Evolutionary conservation across 2,329 filamentous ascomycete species (phyloP), one percentile per base, ranked within the genome.

Genomic region (Alternaria triticina): DNA sequence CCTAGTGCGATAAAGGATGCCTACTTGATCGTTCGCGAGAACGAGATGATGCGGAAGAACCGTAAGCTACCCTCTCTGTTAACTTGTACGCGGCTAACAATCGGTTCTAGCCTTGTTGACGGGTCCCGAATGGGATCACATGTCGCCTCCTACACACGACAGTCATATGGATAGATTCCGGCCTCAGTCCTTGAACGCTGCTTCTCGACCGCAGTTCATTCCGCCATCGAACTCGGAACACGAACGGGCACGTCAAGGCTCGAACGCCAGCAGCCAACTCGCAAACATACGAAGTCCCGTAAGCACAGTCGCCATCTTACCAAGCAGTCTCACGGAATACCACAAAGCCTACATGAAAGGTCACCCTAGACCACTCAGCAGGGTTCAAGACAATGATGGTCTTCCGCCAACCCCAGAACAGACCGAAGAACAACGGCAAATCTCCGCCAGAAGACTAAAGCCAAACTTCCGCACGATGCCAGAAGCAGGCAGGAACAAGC

Each of bases 1-100:
- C 96, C 96, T 12, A 98, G 94, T 62, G 94, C 96, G 11, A 97
- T 99, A 85, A 99, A 99, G 82, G 96, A 99, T 81, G 96, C 96
- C 1, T 99, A 98, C 82, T 90, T 97, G 82, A 99, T 99, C 79
- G 93, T 99, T 25, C 89, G 95, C 57, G 96, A 99, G 81, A 98
- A 98, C 78, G 96, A 97, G 80, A 88, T 98, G 78, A 98, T 98
- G 94, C 92, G 94, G 79, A 90, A 90, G 59, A 97, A 94, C 79
- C 94, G 93, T 96, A 85, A 88, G 92, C 89, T n/a, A 30, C 20
- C 43, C 10, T 11, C 15, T 30, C 12, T 20, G 7, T 7, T 5
- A 4, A 7, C n/a, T 25, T 13, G 44, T 15, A 25, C 43, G 22
- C 54, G 51, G 11, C 73, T 77, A 58, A 77, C 65, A 25, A 43